Evolutionary conservation across 192 early-diverging fungal species (phyloP).

Genomic region (Entomortierella parvispora): DNA sequence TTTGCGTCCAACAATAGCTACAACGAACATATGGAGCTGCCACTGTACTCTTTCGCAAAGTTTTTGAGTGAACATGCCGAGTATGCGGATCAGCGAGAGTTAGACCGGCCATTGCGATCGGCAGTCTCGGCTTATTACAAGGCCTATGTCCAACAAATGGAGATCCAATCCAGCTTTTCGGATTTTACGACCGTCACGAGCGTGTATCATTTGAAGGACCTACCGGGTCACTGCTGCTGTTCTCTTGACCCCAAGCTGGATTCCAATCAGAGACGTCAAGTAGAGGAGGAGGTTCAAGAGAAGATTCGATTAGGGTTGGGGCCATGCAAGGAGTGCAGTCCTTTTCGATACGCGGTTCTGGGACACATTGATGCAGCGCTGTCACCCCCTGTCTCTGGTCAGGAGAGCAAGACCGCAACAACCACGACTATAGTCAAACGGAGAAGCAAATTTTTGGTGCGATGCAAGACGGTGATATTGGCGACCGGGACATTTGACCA

Average conservation of each 20-base stretch:
- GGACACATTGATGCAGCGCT: slow-evolving; percentile 37
- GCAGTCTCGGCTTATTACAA: slow-evolving; percentile 50
- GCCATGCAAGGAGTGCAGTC: slow-evolving; percentile 13
- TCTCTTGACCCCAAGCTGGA: slow-evolving; percentile 9
- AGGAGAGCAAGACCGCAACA: not conserved
- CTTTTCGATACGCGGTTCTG: slow-evolving; percentile 30
- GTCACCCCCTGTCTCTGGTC: too few relatives aligned
- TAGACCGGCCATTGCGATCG: slow-evolving; percentile 38
- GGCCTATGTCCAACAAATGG: slow-evolving; percentile 18
- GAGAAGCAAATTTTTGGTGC: slow-evolving; percentile 28
- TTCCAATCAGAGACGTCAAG: not conserved
- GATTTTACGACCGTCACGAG: slow-evolving; percentile 35
- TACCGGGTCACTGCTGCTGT: slow-evolving; percentile 41
- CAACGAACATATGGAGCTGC: slow-evolving; percentile 48
- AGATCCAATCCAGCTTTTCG: slow-evolving; percentile 39
- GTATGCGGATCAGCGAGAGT: slow-evolving; percentile 5
- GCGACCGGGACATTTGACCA: slow-evolving; percentile 50
- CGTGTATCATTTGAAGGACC: slow-evolving; percentile 43
- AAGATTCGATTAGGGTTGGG: not conserved
- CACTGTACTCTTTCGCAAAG: slow-evolving; percentile 33
- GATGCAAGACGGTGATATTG: slow-evolving; percentile 28
- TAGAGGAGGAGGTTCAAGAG: not conserved
- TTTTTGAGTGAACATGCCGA: slow-evolving; percentile 38
- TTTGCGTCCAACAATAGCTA: slow-evolving; percentile 11
- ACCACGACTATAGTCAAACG: not conserved